Conservation (phyloP, 805 yeast species). For the Starmerella asiatica region DNA sequence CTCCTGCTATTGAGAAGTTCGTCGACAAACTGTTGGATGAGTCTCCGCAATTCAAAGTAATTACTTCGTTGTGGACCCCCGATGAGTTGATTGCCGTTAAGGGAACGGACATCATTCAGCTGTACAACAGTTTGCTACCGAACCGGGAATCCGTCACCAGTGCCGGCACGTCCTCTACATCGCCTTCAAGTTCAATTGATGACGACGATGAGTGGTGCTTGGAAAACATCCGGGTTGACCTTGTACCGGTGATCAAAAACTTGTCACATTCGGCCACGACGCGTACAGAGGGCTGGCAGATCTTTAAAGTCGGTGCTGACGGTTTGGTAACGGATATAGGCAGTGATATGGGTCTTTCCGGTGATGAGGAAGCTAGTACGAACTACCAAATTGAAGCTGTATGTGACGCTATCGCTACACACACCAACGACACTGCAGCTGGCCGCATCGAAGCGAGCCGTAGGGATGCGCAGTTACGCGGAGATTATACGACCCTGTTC, state of each 20-base stretch:
- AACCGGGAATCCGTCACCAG: background rate
- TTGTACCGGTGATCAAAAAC: constrained; percentile 26
- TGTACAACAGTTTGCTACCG: constrained; percentile 20
- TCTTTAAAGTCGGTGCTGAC: constrained; percentile 24
- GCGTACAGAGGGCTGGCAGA: constrained; percentile 25
- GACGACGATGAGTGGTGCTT: constrained; percentile 25
- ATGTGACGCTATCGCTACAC: constrained; percentile 11
- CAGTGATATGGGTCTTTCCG: constrained; percentile 14
- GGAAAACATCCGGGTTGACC: constrained; percentile 25
- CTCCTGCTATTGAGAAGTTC: background rate
- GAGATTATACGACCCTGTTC: constrained; percentile 11
- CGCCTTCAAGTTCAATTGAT: background rate
- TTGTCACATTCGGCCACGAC: constrained; percentile 14
- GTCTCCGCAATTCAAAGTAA: background rate
- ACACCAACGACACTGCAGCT: constrained; percentile 1
- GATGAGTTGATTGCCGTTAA: constrained; percentile 23
- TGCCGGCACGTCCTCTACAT: background rate
- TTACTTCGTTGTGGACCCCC: constrained; percentile 7
- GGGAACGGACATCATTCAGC: constrained; percentile 24
- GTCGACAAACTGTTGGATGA: background rate
- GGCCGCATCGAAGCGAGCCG: constrained; percentile 8
- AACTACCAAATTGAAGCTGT: constrained; percentile 1
- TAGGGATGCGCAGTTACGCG: constrained; percentile 14
- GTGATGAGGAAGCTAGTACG: background rate
- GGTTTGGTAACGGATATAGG: constrained; percentile 23